Percentiles rank a stretch among this genome's conserved stretches.
These are phyloP conservation scores for Helotiales sp. DNA, from an alignment of 2,329 filamentous ascomycete species.

Conservation along the genomic window DNA sequence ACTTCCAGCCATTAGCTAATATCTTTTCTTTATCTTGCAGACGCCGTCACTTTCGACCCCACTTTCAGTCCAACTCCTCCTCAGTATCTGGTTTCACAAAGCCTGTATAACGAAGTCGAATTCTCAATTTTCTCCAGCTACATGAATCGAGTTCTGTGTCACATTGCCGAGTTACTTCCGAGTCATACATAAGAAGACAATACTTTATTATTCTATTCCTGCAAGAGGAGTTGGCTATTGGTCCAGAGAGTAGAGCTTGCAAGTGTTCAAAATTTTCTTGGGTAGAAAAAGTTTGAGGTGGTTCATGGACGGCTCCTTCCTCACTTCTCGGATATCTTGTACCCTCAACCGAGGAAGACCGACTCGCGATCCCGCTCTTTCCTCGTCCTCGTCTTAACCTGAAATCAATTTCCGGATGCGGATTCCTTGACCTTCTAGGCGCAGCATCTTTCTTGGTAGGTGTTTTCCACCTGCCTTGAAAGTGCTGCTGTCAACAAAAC, in stretches of 20 bases:
- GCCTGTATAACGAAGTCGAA: neutral
- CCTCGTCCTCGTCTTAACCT: neutral
- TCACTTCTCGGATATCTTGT: neutral
- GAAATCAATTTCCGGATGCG: constrained; percentile 26
- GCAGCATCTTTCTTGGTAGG: constrained; percentile 42
- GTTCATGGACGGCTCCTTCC: constrained; percentile 3
- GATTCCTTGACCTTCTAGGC: constrained; percentile 26
- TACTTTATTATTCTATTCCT: neutral
- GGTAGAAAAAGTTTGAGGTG: neutral
- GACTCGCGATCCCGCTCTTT: neutral
- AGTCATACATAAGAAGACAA: neutral
- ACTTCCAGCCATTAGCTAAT: constrained; percentile 9
- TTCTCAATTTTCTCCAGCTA: neutral
- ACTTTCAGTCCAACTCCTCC: neutral
- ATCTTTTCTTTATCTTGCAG: neutral
- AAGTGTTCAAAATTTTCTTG: neutral
- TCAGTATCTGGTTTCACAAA: neutral
- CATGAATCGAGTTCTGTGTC: constrained; percentile 4
- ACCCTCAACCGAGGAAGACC: neutral
- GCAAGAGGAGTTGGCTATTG: neutral
- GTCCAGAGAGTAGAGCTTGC: neutral
- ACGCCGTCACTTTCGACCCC: neutral
- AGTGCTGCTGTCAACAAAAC: constrained; percentile 38
- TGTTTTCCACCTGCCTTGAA: constrained; percentile 38
- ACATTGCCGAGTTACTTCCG: constrained; percentile 8